Base-by-base conservation (phyloP, 2,329 filamentous ascomycete species). In the Reticulascus tulasneorum region DNA sequence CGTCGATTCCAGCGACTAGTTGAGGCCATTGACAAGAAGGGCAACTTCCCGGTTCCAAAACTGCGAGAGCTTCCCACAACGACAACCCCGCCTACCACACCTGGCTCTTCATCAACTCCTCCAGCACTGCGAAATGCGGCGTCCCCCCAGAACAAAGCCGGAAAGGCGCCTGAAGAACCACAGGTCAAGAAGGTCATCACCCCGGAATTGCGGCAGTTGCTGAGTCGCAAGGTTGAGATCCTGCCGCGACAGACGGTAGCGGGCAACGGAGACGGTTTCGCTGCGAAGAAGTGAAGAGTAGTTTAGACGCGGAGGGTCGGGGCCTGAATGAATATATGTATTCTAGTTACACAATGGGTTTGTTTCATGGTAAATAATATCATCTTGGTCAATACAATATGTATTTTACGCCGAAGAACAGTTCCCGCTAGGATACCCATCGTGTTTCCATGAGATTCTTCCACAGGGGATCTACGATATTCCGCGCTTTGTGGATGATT, bases 21-120 rank as follows among this genome's bases (percentile, higher is more conserved):
- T 9, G 88, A 97, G 53, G 85, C 87, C 1, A 83, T 95, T 23
- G 94, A 98, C 61, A 91, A 93, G 65, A 94, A 93, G 60, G 73
- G 83, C 33, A 89, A 86, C 53, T 94, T 95, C 49, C 89, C 89
- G 0, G 65, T 69, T 1, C 79, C 73, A 45, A 48, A 15, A 34
- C 38, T 22, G 36, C 50, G 19, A 47, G 48, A 8, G 36, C 42
- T 25, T 21, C 24, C 47, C 6, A 31, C 40, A n/a, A 33, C 51
- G 12, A 22, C 50, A 12, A 37, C 53, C 37, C 6, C 48, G 25
- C 38, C 47, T 28, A 16, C 20, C 19, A 19, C 18, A 9, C 43
- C 22, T 11, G 47, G 29, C 27, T 13, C 27, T 15, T 11, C 36
- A 36, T 6, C 13, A 40, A 12, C 5, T 23, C 0, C 9, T 33